phyloP scores from a whole-genome alignment of 2,329 filamentous ascomycete genomes.

The Leptosphaerulina australis region DNA sequence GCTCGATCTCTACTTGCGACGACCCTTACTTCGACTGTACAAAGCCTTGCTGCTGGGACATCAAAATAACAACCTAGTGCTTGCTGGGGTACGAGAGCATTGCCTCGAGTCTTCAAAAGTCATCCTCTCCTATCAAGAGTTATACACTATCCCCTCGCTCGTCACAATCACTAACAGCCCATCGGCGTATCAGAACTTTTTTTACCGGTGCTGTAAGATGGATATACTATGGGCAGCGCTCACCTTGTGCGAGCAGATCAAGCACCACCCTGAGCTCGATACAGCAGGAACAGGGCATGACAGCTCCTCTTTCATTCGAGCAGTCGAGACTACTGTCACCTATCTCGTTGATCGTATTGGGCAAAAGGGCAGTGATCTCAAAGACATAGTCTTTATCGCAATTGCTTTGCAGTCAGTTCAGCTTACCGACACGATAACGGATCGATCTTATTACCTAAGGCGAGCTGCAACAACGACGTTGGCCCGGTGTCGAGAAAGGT shows the following conservation, averaged over 20 bases:
- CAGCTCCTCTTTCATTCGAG: constrained; percentile 4
- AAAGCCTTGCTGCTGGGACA: constrained; percentile 27
- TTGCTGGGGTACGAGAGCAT: constrained; percentile 19
- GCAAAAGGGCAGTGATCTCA: constrained; percentile 26
- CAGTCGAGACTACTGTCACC: constrained; percentile 22
- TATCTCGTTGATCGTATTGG: constrained; percentile 23
- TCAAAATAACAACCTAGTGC: constrained; percentile 3
- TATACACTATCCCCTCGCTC: constrained; percentile 18
- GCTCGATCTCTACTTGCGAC: constrained; percentile 27
- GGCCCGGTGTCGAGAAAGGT: constrained; percentile 21
- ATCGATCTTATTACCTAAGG: constrained; percentile 7
- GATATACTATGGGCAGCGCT: constrained; percentile 43
- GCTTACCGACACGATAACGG: neutral
- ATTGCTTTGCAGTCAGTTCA: constrained; percentile 27
- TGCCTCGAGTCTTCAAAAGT: constrained; percentile 29
- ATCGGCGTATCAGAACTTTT: constrained; percentile 31
- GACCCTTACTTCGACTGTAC: constrained; percentile 27
- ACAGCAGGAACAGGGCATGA: constrained; percentile 1
- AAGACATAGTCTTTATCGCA: constrained; percentile 29
- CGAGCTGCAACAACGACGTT: constrained; percentile 14
- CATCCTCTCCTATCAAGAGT: constrained; percentile 29
- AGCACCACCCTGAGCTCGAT: neutral
- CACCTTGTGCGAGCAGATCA: constrained; percentile 40
- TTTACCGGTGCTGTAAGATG: constrained; percentile 36
- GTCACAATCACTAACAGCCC: constrained; percentile 1